Evolutionary conservation across 495 filamentous ascomycete species (phyloP).

Genomic region (Amorphotheca resinae): DNA sequence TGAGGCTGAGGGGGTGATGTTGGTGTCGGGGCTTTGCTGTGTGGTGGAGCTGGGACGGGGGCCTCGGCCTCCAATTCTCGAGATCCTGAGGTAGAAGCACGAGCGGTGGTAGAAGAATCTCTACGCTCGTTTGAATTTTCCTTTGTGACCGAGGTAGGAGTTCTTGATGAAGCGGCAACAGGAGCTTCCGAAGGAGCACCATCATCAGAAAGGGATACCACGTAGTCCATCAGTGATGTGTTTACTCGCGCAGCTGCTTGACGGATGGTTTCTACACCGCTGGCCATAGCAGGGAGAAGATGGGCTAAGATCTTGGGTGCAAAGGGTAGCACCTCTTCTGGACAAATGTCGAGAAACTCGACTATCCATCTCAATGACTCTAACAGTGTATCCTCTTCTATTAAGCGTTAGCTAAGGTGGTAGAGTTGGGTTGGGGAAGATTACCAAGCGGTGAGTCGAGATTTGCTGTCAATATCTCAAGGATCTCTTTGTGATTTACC

Average conservation of each 20-base stretch:
- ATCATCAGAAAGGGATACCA: constrained; percentile 81
- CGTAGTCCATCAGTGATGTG: constrained; percentile 77
- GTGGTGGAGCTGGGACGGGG: constrained; percentile 30
- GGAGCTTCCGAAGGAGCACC: constrained; percentile 31
- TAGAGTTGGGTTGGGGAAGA: constrained; percentile 7
- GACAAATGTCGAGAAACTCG: constrained; percentile 90
- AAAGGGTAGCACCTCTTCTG: constrained; percentile 93
- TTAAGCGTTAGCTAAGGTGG: constrained; percentile 16
- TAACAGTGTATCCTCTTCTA: constrained; percentile 81
- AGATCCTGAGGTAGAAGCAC: constrained; percentile 39
- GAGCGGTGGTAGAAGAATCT: constrained; percentile 39
- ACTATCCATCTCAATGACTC: constrained; percentile 93
- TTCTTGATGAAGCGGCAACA: constrained; percentile 30
- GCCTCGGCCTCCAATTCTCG: constrained; percentile 44
- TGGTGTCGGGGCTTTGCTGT: constrained; percentile 35
- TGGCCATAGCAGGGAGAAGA: constrained; percentile 88
- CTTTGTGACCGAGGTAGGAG: constrained; percentile 34
- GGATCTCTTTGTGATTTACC: constrained; percentile 80
- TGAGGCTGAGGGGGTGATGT: constrained; percentile 35
- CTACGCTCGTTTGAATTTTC: constrained; percentile 34
- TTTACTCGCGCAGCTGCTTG: constrained; percentile 84
- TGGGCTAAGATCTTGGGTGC: constrained; percentile 84
- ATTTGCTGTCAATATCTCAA: constrained; percentile 86
- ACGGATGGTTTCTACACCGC: constrained; percentile 75
- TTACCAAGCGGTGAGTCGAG: constrained; percentile 72